Evolutionary conservation across 2,329 filamentous ascomycete genomes (phyloP).

Genomic region (Monilinia fructicola): DNA sequence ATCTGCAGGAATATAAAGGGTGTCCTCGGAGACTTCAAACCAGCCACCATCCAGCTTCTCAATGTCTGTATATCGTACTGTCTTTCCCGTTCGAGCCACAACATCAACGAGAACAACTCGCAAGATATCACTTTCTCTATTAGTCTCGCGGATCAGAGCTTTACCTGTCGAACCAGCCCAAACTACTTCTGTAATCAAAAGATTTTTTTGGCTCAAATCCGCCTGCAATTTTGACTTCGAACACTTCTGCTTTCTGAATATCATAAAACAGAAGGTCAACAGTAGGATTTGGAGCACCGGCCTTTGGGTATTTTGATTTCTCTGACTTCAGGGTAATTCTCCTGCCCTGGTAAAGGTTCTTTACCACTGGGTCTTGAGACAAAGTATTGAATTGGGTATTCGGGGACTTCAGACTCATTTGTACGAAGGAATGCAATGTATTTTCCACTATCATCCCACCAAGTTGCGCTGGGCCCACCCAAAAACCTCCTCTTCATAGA

Average conservation of each 20-base stretch:
- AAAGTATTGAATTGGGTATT: conserved; percentile 93
- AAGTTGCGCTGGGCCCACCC: conserved; percentile 75
- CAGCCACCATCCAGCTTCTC: conserved; percentile 88
- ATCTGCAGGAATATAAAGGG: conserved; percentile 83
- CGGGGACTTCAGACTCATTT: conserved; percentile 87
- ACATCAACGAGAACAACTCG: conserved; percentile 86
- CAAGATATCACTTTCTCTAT: conserved; percentile 89
- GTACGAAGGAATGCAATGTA: conserved; percentile 90
- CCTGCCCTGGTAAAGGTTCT: conserved; percentile 65
- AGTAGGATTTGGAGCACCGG: conserved; percentile 87
- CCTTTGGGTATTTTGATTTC: conserved; percentile 98
- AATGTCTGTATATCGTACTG: conserved; percentile 77
- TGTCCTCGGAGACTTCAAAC: conserved; percentile 91
- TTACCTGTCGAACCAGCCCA: conserved; percentile 77
- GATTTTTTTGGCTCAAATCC: conserved; percentile 76
- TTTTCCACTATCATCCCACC: conserved; percentile 91
- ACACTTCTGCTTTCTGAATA: conserved; percentile 71
- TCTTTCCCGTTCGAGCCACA: conserved; percentile 67
- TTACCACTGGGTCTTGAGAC: conserved; percentile 79
- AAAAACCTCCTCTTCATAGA: conserved; percentile 86
- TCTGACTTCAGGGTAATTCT: conserved; percentile 85
- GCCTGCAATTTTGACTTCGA: conserved; percentile 73
- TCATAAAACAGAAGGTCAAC: conserved; percentile 91
- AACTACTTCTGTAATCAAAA: conserved; percentile 88
- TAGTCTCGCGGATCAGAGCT: conserved; percentile 86